phyloP scores from a whole-genome alignment of 1,139 yeast species.

The Hanseniaspora uvarum region DNA sequence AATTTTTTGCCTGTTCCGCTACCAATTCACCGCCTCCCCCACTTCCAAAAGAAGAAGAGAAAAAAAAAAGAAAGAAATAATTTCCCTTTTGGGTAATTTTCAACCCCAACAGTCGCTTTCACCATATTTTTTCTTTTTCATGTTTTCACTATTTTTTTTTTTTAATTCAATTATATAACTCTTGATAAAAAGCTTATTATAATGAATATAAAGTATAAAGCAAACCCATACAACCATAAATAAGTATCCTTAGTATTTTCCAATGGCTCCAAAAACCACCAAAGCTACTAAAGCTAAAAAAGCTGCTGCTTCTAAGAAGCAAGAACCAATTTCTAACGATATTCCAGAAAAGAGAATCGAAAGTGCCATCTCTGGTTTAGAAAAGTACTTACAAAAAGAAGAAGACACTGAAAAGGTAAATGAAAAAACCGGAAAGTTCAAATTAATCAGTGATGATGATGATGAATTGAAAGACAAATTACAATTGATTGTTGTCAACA shows the following conservation, averaged over 20 bases:
- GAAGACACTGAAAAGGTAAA: slow-evolving; percentile 31
- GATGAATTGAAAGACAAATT: slow-evolving; percentile 39
- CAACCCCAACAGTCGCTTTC: not conserved
- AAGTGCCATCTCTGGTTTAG: slow-evolving; percentile 11
- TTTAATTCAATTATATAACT: not conserved
- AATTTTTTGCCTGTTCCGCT: no score
- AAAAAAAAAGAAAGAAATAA: not conserved
- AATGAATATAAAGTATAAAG: not conserved
- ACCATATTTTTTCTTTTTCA: not conserved
- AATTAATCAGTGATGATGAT: slow-evolving; percentile 46
- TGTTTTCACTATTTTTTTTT: not conserved
- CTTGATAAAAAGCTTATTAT: not conserved
- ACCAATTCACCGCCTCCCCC: no score
- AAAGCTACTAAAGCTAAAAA: not conserved
- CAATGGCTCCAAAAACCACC: slow-evolving; percentile 3
- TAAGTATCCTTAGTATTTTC: not conserved
- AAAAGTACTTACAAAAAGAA: slow-evolving; percentile 24
- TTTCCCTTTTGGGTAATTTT: slow-evolving; percentile 3
- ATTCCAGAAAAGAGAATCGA: slow-evolving; percentile 16
- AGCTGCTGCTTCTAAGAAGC: not conserved
- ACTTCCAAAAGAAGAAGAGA: no score
- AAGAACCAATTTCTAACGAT: slow-evolving; percentile 1
- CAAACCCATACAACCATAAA: not conserved
- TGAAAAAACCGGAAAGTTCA: slow-evolving; percentile 31
- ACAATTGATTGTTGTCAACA: slow-evolving; percentile 40